A percentile compares a stretch with the other conserved stretches of the same genome.
Evolutionary conservation across 2,329 filamentous ascomycete genomes (phyloP).

Genomic region (Epicoccum nigrum): DNA sequence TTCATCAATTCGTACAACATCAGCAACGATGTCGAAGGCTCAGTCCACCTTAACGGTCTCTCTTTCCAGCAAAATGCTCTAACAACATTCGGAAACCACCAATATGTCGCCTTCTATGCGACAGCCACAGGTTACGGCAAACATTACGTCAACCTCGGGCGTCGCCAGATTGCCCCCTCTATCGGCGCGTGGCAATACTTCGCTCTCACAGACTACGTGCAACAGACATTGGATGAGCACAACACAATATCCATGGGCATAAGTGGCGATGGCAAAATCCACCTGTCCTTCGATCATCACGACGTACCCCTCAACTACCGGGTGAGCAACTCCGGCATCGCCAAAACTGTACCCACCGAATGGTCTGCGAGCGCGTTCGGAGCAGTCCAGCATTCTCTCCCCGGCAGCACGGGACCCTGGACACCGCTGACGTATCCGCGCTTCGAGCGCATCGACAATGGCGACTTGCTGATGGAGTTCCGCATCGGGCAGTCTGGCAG

Average conservation of each 20-base stretch:
- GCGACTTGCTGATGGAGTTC: conserved; percentile 56
- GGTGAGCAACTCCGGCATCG: conserved; percentile 38
- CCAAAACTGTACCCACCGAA: conserved; percentile 34
- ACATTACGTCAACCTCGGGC: conserved; percentile 54
- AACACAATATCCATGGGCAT: conserved; percentile 61
- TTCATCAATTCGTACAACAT: conserved; percentile 40
- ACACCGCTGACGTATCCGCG: conserved; percentile 57
- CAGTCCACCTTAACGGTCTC: conserved; percentile 53
- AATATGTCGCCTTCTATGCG: conserved; percentile 57
- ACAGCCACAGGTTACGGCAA: conserved; percentile 41
- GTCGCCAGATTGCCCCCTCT: conserved; percentile 50
- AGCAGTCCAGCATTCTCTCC: conserved; percentile 36
- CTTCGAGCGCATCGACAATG: conserved; percentile 50
- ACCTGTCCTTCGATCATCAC: conserved; percentile 61
- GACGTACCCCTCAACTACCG: conserved; percentile 47
- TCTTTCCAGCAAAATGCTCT: conserved; percentile 59
- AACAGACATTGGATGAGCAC: conserved; percentile 59
- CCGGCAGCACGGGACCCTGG: conserved; percentile 42
- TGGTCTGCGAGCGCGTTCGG: conserved; percentile 41
- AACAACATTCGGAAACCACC: conserved; percentile 56
- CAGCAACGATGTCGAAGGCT: conserved; percentile 42
- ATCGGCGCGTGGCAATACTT: conserved; percentile 53
- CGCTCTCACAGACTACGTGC: conserved; percentile 57
- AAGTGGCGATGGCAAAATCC: conserved; percentile 60
- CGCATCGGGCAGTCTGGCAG: conserved; percentile 59